Evolutionary conservation across 306 rosid species (phyloP).

Genomic region (Sophora flavescens): DNA sequence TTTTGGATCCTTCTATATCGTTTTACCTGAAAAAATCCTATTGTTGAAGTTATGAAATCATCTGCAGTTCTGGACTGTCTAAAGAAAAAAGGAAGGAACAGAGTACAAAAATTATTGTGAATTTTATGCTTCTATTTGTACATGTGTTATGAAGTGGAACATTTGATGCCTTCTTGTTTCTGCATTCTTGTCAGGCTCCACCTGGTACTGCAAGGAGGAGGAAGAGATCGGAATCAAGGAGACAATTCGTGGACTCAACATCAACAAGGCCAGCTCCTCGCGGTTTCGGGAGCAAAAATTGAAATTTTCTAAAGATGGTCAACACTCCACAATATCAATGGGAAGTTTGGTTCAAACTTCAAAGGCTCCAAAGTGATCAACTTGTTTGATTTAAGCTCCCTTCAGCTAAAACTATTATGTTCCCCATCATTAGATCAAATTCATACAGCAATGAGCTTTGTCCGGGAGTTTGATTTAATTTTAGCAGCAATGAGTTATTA

Average conservation of each 20-base stretch:
- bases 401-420: slow-evolving; percentile 13
- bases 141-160: slow-evolving; percentile 21
- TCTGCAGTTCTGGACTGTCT: not conserved
- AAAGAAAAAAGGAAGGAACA: not conserved
- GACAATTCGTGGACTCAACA: slow-evolving; percentile 59
- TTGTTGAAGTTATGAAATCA: not conserved
- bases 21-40: slow-evolving; percentile 12
- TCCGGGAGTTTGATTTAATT: slow-evolving; percentile 40
- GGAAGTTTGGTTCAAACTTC: slow-evolving; percentile 36
- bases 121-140: slow-evolving; percentile 34
- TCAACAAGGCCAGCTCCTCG: slow-evolving; percentile 79
- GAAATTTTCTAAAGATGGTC: slow-evolving; percentile 36
- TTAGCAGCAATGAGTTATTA: slow-evolving; percentile 33
- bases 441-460: slow-evolving; percentile 36
- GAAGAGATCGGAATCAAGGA: slow-evolving; percentile 67
- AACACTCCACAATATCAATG: slow-evolving; percentile 21
- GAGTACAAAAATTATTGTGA: not conserved
- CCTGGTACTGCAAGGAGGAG: slow-evolving; percentile 93
- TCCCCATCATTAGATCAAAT: slow-evolving; percentile 34
- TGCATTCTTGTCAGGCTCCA: slow-evolving; percentile 60
- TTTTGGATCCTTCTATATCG: slow-evolving; percentile 13
- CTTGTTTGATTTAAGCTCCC: slow-evolving; percentile 16
- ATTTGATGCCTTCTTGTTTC: slow-evolving; percentile 39
- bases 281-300: slow-evolving; percentile 85
- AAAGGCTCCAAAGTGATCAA: slow-evolving; percentile 26